Percentiles rank a stretch among this genome's conserved stretches.
phyloP scores from a whole-genome alignment of 1,284 basidiomycete genomes.

The Apiotrichum veenhuisii region DNA sequence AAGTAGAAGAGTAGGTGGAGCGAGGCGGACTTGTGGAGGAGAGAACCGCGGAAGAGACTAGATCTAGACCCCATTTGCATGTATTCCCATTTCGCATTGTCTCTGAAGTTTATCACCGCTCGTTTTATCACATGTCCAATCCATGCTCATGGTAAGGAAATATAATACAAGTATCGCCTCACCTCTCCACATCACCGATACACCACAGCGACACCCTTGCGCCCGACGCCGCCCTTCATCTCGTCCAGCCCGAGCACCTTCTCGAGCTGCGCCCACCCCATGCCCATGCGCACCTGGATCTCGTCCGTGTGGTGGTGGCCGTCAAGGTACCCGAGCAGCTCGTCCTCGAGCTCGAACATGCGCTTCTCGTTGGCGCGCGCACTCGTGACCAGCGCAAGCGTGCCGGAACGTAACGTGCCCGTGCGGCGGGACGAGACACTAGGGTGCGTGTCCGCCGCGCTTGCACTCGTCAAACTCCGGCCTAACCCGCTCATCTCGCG shows the following conservation, averaged over 20 bases:
- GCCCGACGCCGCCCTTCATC: conserved; percentile 29
- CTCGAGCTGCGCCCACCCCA: conserved; percentile 77
- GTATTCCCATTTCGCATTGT: neutral
- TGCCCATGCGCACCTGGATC: conserved; percentile 73
- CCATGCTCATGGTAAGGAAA: neutral
- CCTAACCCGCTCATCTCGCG: conserved; percentile 3
- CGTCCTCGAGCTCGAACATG: conserved; percentile 42
- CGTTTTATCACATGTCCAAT: no score
- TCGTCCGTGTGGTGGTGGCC: conserved; percentile 91
- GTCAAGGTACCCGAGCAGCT: conserved; percentile 65
- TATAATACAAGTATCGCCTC: neutral
- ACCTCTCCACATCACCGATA: conserved; percentile 8
- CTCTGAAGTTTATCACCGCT: no score
- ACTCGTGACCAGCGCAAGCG: conserved; percentile 1
- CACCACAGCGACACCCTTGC: conserved; percentile 38
- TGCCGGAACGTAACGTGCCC: conserved; percentile 11
- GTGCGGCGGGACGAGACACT: conserved; percentile 13
- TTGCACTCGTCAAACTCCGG: conserved; percentile 2
- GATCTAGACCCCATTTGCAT: neutral
- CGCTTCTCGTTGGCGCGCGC: conserved; percentile 5
- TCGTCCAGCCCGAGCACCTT: conserved; percentile 59
- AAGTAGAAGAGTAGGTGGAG: neutral
- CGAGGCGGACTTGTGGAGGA: neutral
- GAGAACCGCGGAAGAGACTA: no score
- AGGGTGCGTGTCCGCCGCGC: conserved; percentile 21